These are phyloP conservation scores for Tilletia horrida DNA, from an alignment of 1,284 basidiomycete genomes.

Conservation along the genomic window DNA sequence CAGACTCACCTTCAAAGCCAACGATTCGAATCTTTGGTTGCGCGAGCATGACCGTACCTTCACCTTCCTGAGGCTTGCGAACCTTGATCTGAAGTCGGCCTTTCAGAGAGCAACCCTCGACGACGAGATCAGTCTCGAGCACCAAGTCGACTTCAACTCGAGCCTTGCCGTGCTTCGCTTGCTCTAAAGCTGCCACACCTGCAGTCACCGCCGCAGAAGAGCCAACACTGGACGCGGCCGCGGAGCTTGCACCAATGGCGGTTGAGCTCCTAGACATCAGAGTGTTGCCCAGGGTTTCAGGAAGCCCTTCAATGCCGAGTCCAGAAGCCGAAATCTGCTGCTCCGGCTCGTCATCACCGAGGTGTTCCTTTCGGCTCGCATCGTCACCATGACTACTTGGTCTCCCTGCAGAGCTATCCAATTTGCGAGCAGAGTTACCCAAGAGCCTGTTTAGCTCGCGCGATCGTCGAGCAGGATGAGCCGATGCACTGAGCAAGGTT, in stretches of 20 bases:
- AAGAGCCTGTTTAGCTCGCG: conserved; percentile 42
- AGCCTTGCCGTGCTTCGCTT: conserved; percentile 58
- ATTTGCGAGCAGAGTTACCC: conserved; percentile 27
- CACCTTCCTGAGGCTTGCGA: conserved; percentile 61
- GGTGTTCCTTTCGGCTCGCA: not conserved
- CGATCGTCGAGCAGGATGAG: conserved; percentile 38
- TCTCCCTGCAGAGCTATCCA: conserved; percentile 6
- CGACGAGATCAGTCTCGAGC: conserved; percentile 71
- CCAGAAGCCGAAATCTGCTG: not conserved
- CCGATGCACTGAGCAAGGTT: conserved; percentile 38
- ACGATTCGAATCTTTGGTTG: conserved; percentile 78
- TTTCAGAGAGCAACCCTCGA: conserved; percentile 74
- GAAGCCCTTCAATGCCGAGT: conserved; percentile 11
- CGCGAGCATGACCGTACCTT: conserved; percentile 64
- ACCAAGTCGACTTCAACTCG: conserved; percentile 80
- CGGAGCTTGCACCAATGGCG: not conserved
- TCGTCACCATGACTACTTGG: not conserved
- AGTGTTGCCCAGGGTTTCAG: not conserved
- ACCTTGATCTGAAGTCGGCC: conserved; percentile 73
- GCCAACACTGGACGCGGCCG: conserved; percentile 25
- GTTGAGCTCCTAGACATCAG: not conserved
- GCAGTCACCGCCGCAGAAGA: conserved; percentile 26
- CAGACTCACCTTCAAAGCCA: conserved; percentile 70
- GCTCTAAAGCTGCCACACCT: conserved; percentile 40
- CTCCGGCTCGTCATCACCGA: conserved; percentile 1